phyloP scores from a whole-genome alignment of 2,329 filamentous ascomycete genomes.

The Pseudogymnoascus sp. region DNA sequence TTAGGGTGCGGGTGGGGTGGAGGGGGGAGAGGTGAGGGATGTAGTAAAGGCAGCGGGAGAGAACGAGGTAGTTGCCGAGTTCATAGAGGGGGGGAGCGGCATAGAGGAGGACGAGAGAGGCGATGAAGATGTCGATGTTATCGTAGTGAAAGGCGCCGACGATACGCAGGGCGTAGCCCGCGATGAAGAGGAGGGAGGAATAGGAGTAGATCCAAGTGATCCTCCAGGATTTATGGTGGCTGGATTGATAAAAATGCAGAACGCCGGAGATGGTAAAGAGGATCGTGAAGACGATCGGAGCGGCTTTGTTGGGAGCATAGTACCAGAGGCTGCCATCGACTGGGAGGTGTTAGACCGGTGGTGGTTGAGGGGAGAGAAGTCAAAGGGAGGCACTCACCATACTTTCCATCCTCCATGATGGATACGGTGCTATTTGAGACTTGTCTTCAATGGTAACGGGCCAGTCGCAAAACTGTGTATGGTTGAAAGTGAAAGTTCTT shows the following conservation, averaged over 20 bases:
- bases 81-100: slow-evolving; percentile 45
- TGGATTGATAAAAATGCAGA: slow-evolving; percentile 47
- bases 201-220: slow-evolving; percentile 47
- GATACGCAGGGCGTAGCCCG: slow-evolving; percentile 47
- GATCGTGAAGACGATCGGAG: slow-evolving; percentile 45
- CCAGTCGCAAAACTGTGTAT: background rate
- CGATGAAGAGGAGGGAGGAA: slow-evolving; percentile 45
- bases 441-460: background rate
- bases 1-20: slow-evolving; percentile 37
- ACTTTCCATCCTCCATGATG: slow-evolving; percentile 20
- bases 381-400: slow-evolving; percentile 15
- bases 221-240: slow-evolving; percentile 47
- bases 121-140: slow-evolving; percentile 38
- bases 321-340: slow-evolving; percentile 33
- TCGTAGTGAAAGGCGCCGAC: slow-evolving; percentile 43
- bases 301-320: slow-evolving; percentile 47
- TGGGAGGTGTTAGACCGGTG: slow-evolving; percentile 7
- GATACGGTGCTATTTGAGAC: background rate
- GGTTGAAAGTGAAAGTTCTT: background rate
- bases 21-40: slow-evolving; percentile 50
- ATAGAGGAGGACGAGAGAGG: slow-evolving; percentile 30
- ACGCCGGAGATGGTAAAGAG: slow-evolving; percentile 38
- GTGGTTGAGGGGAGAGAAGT: background rate
- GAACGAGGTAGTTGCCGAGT: slow-evolving; percentile 53
- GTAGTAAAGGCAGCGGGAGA: slow-evolving; percentile 53